Evolutionary conservation across 2,329 filamentous ascomycete species (phyloP).

Genomic region (Neonectria faginata): DNA sequence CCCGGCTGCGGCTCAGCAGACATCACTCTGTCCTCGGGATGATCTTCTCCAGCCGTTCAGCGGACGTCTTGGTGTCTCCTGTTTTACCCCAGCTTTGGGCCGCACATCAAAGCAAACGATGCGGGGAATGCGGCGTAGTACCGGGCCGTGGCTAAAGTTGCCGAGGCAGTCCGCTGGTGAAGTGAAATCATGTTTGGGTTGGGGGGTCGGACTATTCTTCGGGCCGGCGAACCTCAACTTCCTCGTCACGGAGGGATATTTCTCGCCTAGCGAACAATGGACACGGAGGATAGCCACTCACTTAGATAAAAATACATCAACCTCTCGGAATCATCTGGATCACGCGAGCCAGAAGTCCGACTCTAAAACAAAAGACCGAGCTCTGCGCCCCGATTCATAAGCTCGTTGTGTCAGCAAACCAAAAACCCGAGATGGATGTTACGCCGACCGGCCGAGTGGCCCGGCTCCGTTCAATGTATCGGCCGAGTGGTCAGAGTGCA

Average conservation of each 20-base stretch:
- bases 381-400: constrained; percentile 12
- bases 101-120: constrained; percentile 9
- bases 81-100: constrained; percentile 24
- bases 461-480: constrained; percentile 38
- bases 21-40: constrained; percentile 13
- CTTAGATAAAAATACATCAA: not conserved
- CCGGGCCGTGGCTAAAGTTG: constrained; percentile 34
- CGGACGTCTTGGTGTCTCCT: not conserved
- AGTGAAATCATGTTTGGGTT: constrained; percentile 15
- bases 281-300: not conserved
- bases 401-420: not conserved
- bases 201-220: constrained; percentile 11
- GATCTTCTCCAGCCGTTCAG: constrained; percentile 11
- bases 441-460: constrained; percentile 33
- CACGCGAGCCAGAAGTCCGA: not conserved
- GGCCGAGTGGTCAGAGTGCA: constrained; percentile 36
- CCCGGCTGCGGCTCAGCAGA: constrained; percentile 32
- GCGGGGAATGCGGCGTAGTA: constrained; percentile 35
- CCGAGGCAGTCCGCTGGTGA: constrained; percentile 33
- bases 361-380: not conserved
- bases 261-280: no score
- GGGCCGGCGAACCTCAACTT: constrained; percentile 6
- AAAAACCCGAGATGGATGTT: not conserved
- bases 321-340: not conserved
- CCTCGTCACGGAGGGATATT: not conserved